Conservation (phyloP, 1,284 basidiomycete species). For the Microbotryum violaceum region DNA sequence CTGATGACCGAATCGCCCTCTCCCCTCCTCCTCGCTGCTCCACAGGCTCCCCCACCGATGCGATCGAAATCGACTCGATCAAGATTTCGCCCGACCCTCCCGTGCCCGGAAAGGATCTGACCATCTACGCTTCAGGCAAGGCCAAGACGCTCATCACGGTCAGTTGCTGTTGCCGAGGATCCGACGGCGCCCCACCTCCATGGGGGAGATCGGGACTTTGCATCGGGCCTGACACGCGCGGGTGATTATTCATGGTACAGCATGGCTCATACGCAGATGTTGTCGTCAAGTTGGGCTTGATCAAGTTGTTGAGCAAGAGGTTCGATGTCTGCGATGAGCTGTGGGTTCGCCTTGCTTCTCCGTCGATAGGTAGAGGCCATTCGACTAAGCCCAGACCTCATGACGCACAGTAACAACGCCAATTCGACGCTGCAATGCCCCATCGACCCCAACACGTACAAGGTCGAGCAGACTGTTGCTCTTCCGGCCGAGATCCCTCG, state of each 20-base stretch:
- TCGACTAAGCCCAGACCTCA: not conserved
- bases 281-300: slow-evolving; percentile 73
- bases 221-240: not conserved
- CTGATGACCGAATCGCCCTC: not conserved
- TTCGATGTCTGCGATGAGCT: slow-evolving; percentile 90
- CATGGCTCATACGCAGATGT: slow-evolving; percentile 86
- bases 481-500: slow-evolving; percentile 82
- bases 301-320: slow-evolving; percentile 69
- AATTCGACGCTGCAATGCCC: slow-evolving; percentile 70
- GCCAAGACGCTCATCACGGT: slow-evolving; percentile 61
- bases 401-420: slow-evolving; percentile 51
- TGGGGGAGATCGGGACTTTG: not conserved
- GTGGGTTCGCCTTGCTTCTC: slow-evolving; percentile 49
- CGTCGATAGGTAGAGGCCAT: not conserved
- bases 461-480: slow-evolving; percentile 66
- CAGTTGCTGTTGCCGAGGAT: slow-evolving; percentile 17
- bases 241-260: slow-evolving; percentile 44
- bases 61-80: slow-evolving; percentile 55
- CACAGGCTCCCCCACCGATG: slow-evolving; percentile 32
- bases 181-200: too few species aligned
- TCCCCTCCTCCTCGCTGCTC: not conserved
- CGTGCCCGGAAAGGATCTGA: slow-evolving; percentile 68
- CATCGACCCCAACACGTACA: slow-evolving; percentile 60
- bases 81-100: slow-evolving; percentile 71
- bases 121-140: slow-evolving; percentile 62